phyloP scores from a whole-genome alignment of 148 eudicot genomes.

The Diospyros kaki region DNA sequence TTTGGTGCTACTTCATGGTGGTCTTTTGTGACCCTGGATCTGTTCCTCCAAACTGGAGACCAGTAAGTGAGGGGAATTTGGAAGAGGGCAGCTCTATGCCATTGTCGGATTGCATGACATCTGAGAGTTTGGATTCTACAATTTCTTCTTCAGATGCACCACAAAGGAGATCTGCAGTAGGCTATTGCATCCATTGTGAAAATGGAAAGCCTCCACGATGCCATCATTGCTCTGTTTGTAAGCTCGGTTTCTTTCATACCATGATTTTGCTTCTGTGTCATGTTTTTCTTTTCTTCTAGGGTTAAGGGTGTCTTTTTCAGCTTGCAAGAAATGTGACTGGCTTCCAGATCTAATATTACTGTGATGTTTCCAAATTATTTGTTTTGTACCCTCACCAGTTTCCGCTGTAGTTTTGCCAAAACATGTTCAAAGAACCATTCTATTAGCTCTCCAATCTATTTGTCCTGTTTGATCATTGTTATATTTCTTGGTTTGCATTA shows the following conservation, averaged over 20 bases:
- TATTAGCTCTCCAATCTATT: neutral
- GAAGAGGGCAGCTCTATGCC: conserved; percentile 52
- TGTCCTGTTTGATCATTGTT: neutral
- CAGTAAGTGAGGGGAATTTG: conserved; percentile 35
- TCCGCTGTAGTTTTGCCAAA: neutral
- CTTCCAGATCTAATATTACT: neutral
- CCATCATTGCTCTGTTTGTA: conserved; percentile 97
- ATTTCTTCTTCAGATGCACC: conserved; percentile 42
- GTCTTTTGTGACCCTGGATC: conserved; percentile 85
- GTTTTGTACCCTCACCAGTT: neutral
- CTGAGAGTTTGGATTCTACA: conserved; percentile 29
- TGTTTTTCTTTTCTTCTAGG: neutral
- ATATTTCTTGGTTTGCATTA: neutral
- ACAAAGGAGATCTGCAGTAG: conserved; percentile 37
- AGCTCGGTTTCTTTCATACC: conserved; percentile 20
- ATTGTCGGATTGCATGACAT: conserved; percentile 28
- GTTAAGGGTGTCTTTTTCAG: neutral
- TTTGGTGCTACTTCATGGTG: conserved; percentile 89
- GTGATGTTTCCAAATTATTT: neutral
- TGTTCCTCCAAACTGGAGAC: conserved; percentile 86
- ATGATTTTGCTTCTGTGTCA: neutral
- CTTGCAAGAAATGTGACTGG: neutral
- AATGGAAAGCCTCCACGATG: conserved; percentile 93
- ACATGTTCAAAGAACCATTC: neutral
- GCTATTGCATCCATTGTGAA: conserved; percentile 62